A percentile compares a stretch with the other conserved stretches of the same genome.
Conservation (phyloP, 257 asterid genomes). For the Mentha longifolia region DNA sequence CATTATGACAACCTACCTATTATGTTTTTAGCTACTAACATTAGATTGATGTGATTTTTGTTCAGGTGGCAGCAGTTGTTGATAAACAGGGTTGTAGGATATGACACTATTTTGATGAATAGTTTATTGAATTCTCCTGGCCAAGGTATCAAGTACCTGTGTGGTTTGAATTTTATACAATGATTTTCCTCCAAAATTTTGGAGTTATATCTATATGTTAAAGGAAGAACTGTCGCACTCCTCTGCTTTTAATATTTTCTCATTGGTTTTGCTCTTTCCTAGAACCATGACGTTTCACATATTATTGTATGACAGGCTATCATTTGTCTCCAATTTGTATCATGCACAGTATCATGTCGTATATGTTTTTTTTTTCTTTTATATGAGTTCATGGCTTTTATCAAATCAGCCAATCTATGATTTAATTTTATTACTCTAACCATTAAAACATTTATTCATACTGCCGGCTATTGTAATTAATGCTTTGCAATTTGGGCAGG, state of each 20-base stretch:
- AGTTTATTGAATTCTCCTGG: slow-evolving; percentile 93
- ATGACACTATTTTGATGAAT: slow-evolving; percentile 96
- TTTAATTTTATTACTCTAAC: slow-evolving; percentile 22
- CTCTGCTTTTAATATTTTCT: slow-evolving; percentile 27
- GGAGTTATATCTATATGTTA: slow-evolving; percentile 20
- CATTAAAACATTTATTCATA: slow-evolving; percentile 16
- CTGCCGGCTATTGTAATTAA: slow-evolving; percentile 24
- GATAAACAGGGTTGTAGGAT: slow-evolving; percentile 95
- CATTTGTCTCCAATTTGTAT: slow-evolving; percentile 21
- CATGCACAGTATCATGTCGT: not conserved
- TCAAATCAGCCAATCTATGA: slow-evolving; percentile 22
- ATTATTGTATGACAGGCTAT: slow-evolving; percentile 13
- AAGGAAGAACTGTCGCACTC: slow-evolving; percentile 16
- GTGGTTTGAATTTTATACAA: slow-evolving; percentile 22
- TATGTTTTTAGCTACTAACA: slow-evolving; percentile 25
- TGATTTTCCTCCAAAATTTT: not conserved
- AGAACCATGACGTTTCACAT: slow-evolving; percentile 22
- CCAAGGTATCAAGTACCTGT: slow-evolving; percentile 62
- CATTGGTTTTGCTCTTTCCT: slow-evolving; percentile 15
- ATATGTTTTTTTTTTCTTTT: not conserved
- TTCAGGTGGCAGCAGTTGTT: slow-evolving; percentile 99
- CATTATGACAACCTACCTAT: slow-evolving; percentile 15
- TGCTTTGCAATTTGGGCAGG: slow-evolving; percentile 59
- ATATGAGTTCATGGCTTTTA: slow-evolving; percentile 8
- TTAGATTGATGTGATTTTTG: slow-evolving; percentile 25